Base-by-base conservation (phyloP, 371 early-diverging fungal species). In the Basidiobolus meristosporus region DNA sequence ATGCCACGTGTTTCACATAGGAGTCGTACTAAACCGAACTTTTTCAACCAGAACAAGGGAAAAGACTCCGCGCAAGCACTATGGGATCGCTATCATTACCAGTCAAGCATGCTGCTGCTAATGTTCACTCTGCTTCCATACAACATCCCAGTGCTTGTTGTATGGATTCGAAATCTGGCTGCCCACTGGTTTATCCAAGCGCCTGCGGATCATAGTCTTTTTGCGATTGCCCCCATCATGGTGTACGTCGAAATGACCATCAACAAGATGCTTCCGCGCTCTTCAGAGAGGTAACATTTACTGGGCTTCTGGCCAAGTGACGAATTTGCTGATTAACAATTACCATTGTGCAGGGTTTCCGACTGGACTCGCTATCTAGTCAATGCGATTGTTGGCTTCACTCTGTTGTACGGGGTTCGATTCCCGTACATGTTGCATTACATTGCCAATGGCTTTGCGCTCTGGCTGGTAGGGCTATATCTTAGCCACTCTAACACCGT, bases 161-260 rank as follows among this genome's bases (percentile, higher is more conserved):
- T 70, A 7, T 74, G 72, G 69, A 63, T 68, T 42, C 51, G 75
- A 17, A 74, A 74, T 50, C 43, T 71, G 9, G 61, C 66, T 7
- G 69, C 65, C 3, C 63, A 68, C 37, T 74, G 75, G 75, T 64
- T 61, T 43, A 63, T 55, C 5, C 70, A 70, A 0, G 68, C 70
- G 42, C 60, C 60, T 1, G 61, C 70, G 1, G 75, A 74, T 36
- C 72, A 74, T 41, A 63, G 55, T 39, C 51, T 70, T 12, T 45
- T 63, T 18, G 62, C 66, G 7, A 63, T 74, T 36, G 64, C 64
- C 2, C 72, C 75, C 0, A 65, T 70, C 21, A 56, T 72, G 39
- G 41, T 70, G 23, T 62, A 69, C 36, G 63, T 66, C 6, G 69
- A 72, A 29, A 47, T 62, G 23, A 39, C 69, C 26, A 60, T 62